Base-by-base conservation (phyloP, 306 rosid species). In the Dalbergia cultrata region DNA sequence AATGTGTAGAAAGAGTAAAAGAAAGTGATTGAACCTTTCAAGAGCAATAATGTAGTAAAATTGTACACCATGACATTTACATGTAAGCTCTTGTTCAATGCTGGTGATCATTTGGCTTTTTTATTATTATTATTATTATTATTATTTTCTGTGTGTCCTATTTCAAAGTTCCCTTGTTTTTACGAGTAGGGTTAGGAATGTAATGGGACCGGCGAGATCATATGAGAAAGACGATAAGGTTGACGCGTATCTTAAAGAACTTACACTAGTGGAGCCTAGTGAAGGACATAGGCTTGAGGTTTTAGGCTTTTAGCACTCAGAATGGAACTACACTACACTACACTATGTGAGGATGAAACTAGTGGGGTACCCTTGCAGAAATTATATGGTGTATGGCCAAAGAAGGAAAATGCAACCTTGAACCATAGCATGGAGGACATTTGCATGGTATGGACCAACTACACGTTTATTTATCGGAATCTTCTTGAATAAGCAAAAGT, bases 401-500 rank as follows among this genome's bases (percentile, higher is more conserved):
- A 19, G 45, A 53, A 52, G 52, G 43, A 41, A 66, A 52, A 37
- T 56, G 11, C 26, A 52, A 4, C 7, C 5, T 0, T 37, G 41
- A 26, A 26, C 14, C 22, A 52, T 11, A 33, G 21, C 6, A 18
- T 45, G 17, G 62, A 60, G 63, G 26, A 49, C 71, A 19, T 7
- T 33, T 4, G 37, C 39, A 34, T 18, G 10, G 64, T 19, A 7
- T 33, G 72, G 14, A 17, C 71, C 64, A 49, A 14, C 49, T 62
- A 63, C 80, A 75, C 13, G 52, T 33, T 58, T 53, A 12, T 13
- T 9, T 44, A 75, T 60, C 16, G 56, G 70, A 75, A 75, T 65
- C 22, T 64, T 65, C 11, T 39, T 37, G 43, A 52, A 52, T 39
- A 13, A 31, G 74, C 66, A 65, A 18, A 64, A 39, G 26, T 49